Percentiles rank a stretch among this genome's conserved stretches.
Evolutionary conservation across 2,329 filamentous ascomycete species (phyloP).

Genomic region (Calonectria ilicicola): DNA sequence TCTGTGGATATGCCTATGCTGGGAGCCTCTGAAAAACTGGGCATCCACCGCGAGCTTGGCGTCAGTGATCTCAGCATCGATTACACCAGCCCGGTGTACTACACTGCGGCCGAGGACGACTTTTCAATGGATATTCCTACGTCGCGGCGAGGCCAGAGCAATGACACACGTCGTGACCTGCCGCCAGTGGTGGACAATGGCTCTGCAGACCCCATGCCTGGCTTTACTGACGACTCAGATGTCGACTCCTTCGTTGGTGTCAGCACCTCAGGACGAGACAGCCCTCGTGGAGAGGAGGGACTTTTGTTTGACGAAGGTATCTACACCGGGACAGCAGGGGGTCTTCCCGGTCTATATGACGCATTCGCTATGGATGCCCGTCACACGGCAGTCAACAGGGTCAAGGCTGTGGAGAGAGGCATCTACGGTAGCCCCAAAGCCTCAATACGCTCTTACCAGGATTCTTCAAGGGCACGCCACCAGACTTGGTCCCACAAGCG

Average conservation of each 20-base stretch:
- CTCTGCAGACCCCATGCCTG: slow-evolving; percentile 26
- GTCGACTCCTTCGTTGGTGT: slow-evolving; percentile 43
- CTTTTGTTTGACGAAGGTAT: slow-evolving; percentile 43
- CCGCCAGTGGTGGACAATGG: background rate
- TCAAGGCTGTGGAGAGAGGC: background rate
- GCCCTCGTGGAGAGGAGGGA: slow-evolving; percentile 34
- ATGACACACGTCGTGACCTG: background rate
- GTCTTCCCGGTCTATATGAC: slow-evolving; percentile 46
- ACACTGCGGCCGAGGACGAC: slow-evolving; percentile 32
- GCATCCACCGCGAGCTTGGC: slow-evolving; percentile 25
- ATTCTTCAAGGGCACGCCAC: background rate
- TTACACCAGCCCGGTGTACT: slow-evolving; percentile 11
- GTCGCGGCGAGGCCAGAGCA: background rate
- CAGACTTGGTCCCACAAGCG: slow-evolving; percentile 5
- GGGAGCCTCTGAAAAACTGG: slow-evolving; percentile 39
- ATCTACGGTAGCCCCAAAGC: background rate
- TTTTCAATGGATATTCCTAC: slow-evolving; percentile 30
- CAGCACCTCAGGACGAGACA: slow-evolving; percentile 23
- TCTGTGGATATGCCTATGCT: slow-evolving; percentile 53
- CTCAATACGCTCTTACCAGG: background rate
- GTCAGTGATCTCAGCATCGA: slow-evolving; percentile 8
- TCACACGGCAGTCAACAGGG: background rate
- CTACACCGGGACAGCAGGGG: slow-evolving; percentile 37
- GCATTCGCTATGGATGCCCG: slow-evolving; percentile 25
- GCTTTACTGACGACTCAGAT: slow-evolving; percentile 44